Conservation (phyloP, 441 rosid species). For the Populus trichocarpa region DNA sequence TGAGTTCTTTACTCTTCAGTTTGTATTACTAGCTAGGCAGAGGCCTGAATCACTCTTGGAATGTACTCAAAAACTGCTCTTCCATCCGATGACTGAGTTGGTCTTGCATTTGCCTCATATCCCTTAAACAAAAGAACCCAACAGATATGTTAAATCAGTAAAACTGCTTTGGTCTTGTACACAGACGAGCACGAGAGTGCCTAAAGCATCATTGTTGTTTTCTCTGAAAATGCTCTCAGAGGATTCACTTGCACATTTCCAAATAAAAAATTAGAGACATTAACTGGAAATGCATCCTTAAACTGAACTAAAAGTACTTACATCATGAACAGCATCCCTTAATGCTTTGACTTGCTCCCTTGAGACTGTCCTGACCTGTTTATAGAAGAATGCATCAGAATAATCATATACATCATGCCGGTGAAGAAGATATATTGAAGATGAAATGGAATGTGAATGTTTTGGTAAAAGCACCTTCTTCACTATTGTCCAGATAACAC, state of each 20-base stretch:
- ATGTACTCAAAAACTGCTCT: constrained; percentile 36
- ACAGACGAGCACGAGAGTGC: neutral
- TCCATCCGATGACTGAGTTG: constrained; percentile 33
- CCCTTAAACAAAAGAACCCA: constrained; percentile 30
- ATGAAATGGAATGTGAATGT: neutral
- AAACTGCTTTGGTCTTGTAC: neutral
- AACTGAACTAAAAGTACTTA: constrained; percentile 21
- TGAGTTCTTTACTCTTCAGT: neutral
- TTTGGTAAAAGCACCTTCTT: constrained; percentile 28
- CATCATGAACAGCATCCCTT: constrained; percentile 42
- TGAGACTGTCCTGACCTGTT: constrained; percentile 40
- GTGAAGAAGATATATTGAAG: neutral
- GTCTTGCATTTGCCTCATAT: constrained; percentile 56
- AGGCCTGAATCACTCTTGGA: constrained; percentile 10
- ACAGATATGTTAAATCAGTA: neutral
- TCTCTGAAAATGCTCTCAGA: neutral
- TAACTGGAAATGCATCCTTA: neutral
- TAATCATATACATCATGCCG: neutral
- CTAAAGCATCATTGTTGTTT: neutral
- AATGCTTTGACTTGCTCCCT: constrained; percentile 38
- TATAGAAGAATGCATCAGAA: no score
- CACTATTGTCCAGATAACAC: constrained; percentile 48
- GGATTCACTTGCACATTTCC: neutral
- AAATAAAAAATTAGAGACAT: neutral
- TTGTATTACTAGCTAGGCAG: neutral